Evolutionary conservation across 345 rosid genomes (phyloP), one percentile per base, ranked within the genome.

Genomic region (Salix brachista): DNA sequence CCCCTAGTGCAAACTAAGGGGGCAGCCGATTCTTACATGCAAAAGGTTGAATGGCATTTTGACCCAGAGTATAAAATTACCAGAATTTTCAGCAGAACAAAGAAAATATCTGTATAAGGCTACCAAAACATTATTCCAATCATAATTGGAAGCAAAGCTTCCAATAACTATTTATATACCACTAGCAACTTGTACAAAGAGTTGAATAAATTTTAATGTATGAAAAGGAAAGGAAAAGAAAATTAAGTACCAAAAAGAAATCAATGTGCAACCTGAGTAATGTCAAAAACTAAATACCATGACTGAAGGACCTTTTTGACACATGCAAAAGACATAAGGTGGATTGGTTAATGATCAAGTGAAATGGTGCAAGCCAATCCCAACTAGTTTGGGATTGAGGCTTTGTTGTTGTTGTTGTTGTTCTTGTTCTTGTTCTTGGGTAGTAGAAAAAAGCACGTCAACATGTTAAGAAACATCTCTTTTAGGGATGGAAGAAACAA

Each of bases 51-150:
- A 44, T 23, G 28, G 58, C 17, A 69, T 46, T 44, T 14, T 21
- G 65, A 25, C 36, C 39, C 21, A 52, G 34, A 26, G 46, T 7
- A 13, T 70, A 19, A 28, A 9, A 70, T 70, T 25, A 70, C 52
- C 37, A 69, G n/a, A 67, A 70, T 17, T 70, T 70, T 48, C 23
- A 30, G 26, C n/a, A 73, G 42, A 60, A 41, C 67, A 41, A 73
- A 39, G 44, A 74, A 13, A 74, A 11, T 50, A 14, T 17, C 8
- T 37, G 10, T 7, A 21, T 16, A 39, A 64, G 21, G 19, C 60
- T 41, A 41, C 32, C 6, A 30, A 64, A 74, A 65, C 16, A 74
- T 44, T 16, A 16, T 50, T 71, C 44, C 21, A 25, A 48, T 52
- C 23, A 32, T 26, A 18, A 48, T 34, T 8, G 21, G 42, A 19